Evolutionary conservation across 768 basidiomycete genomes (phyloP).

Genomic region (Mycena crocata): DNA sequence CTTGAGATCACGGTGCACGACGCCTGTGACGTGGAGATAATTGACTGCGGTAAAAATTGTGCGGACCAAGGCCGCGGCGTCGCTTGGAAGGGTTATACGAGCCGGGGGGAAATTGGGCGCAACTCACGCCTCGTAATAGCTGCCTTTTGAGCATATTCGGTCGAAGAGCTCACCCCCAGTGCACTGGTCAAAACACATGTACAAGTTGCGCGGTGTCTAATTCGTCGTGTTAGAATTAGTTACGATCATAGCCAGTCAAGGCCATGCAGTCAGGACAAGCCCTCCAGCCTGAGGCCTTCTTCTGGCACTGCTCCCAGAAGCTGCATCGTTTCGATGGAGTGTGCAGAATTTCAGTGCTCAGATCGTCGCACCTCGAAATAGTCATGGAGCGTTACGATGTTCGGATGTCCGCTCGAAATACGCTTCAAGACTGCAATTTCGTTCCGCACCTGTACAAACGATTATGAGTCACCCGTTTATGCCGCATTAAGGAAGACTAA

Average conservation of each 20-base stretch:
- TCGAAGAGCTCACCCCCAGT: conserved; percentile 99
- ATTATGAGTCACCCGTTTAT: background rate
- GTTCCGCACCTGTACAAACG: conserved; percentile 80
- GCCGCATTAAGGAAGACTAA: conserved; percentile 47
- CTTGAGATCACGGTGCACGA: conserved; percentile 97
- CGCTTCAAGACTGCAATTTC: conserved; percentile 96
- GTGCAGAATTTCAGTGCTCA: background rate
- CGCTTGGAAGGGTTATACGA: conserved; percentile 55
- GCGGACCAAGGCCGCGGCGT: conserved; percentile 89
- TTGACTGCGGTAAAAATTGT: conserved; percentile 89
- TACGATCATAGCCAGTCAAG: background rate
- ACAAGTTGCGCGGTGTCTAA: conserved; percentile 91
- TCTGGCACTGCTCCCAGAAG: too few relatives aligned
- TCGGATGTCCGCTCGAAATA: conserved; percentile 88
- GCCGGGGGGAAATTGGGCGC: background rate
- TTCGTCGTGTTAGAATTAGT: background rate
- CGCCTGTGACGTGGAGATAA: conserved; percentile 91
- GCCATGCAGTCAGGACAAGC: too few relatives aligned
- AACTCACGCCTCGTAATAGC: conserved; percentile 92
- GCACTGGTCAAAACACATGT: conserved; percentile 96
- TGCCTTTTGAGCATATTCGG: conserved; percentile 96
- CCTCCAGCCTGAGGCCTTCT: too few relatives aligned
- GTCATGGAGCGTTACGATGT: conserved; percentile 94
- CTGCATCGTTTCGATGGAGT: too few relatives aligned
- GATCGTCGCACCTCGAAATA: conserved; percentile 85